A percentile compares a stretch with the other conserved stretches of the same genome.
These are phyloP conservation scores for Volvariella volvacea DNA, from an alignment of 1,284 basidiomycete genomes.

Conservation along the genomic window DNA sequence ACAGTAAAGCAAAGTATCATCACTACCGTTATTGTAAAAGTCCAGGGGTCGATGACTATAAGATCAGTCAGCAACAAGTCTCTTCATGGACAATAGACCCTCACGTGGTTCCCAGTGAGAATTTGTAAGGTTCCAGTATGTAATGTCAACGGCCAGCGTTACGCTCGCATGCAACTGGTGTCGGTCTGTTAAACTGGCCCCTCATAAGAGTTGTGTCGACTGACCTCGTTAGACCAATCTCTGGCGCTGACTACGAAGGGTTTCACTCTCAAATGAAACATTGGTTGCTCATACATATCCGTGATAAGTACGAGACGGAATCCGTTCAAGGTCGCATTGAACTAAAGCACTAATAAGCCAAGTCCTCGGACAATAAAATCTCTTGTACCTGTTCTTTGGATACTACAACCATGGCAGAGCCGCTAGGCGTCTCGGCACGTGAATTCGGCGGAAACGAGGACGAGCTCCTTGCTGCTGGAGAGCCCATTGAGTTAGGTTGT, in stretches of 20 bases:
- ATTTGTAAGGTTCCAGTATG: constrained; percentile 96
- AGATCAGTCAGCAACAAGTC: constrained; percentile 9
- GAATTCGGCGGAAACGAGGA: constrained; percentile 4
- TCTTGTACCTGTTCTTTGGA: constrained; percentile 71
- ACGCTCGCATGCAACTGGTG: constrained; percentile 77
- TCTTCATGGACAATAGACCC: constrained; percentile 16
- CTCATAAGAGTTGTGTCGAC: constrained; percentile 5
- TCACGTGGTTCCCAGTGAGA: constrained; percentile 98
- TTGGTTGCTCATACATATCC: constrained; percentile 91
- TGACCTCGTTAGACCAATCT: constrained; percentile 93
- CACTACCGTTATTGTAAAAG: constrained; percentile 67
- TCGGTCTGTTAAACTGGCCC: constrained; percentile 6
- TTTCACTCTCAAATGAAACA: constrained; percentile 85
- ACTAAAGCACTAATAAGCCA: constrained; percentile 31
- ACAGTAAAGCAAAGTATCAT: constrained; percentile 12
- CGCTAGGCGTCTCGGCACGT: constrained; percentile 13
- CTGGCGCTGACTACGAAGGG: constrained; percentile 80
- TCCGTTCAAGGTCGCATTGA: constrained; percentile 82
- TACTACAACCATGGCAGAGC: constrained; percentile 58
- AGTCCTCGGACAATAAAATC: neutral
- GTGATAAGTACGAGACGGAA: constrained; percentile 93
- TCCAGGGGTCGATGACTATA: constrained; percentile 94
- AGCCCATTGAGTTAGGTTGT: constrained; percentile 7
- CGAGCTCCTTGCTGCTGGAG: constrained; percentile 6
- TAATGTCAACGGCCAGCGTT: constrained; percentile 77